A percentile compares a stretch with the other conserved stretches of the same genome.
Conservation (phyloP, 225 moss, liverwort and hornwort species). For the Asterella californica region DNA sequence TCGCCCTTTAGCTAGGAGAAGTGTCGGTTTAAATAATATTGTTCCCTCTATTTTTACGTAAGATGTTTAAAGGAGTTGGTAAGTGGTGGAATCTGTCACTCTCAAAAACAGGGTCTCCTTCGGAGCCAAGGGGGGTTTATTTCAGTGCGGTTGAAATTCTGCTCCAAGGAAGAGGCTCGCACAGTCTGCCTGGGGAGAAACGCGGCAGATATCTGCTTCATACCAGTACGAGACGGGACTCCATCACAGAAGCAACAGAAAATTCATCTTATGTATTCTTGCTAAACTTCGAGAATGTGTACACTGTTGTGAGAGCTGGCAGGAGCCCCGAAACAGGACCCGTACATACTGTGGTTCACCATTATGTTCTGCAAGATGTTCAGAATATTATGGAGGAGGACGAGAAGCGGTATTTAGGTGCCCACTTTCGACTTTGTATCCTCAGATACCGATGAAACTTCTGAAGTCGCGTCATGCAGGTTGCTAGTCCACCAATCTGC, state of each 20-base stretch:
- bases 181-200: neutral
- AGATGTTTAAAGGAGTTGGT: neutral
- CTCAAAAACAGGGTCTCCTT: no score
- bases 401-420: neutral
- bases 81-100: neutral
- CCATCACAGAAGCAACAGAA: neutral
- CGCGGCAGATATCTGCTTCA: neutral
- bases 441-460: slow-evolving; percentile 14
- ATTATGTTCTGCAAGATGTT: neutral
- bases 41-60: neutral
- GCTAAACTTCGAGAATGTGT: neutral
- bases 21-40: no score
- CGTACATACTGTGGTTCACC: neutral
- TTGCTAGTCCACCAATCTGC: slow-evolving; percentile 49
- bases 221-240: neutral
- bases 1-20: neutral
- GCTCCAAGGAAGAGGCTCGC: neutral
- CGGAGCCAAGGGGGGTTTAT: neutral
- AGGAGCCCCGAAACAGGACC: neutral
- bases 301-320: neutral
- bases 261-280: neutral
- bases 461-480: slow-evolving; percentile 32
- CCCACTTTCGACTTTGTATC: neutral
- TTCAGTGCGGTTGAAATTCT: neutral
- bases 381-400: neutral